A percentile compares a stretch with the other conserved stretches of the same genome.
phyloP scores from a whole-genome alignment of 2,329 filamentous ascomycete species.

The Didymella pinodella region DNA sequence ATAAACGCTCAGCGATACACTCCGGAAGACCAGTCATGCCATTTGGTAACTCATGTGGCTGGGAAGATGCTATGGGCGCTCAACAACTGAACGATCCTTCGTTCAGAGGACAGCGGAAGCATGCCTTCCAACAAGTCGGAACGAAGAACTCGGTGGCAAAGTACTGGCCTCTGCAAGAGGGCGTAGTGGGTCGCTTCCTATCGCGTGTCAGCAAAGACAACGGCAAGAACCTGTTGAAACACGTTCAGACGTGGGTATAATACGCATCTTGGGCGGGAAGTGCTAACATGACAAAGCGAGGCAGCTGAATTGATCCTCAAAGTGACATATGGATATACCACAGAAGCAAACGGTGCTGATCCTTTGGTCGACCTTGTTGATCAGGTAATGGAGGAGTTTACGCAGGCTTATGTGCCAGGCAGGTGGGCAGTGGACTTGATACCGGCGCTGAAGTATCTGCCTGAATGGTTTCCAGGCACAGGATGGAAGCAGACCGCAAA shows the following conservation, averaged over 20 bases:
- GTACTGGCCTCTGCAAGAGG: conserved; percentile 55
- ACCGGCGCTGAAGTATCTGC: conserved; percentile 53
- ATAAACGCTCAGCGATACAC: conserved; percentile 33
- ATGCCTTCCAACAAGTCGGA: conserved; percentile 57
- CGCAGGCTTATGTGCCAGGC: conserved; percentile 53
- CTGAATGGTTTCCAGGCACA: conserved; percentile 57
- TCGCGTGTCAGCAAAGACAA: conserved; percentile 54
- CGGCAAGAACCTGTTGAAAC: conserved; percentile 45
- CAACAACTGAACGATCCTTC: conserved; percentile 49
- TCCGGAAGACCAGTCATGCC: conserved; percentile 31
- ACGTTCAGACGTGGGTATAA: conserved; percentile 53
- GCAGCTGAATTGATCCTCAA: conserved; percentile 40
- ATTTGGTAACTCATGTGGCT: conserved; percentile 46
- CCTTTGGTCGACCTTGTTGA: conserved; percentile 55
- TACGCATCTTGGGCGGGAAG: background rate
- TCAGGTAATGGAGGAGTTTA: conserved; percentile 53
- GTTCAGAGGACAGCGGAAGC: conserved; percentile 54
- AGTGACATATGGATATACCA: conserved; percentile 54
- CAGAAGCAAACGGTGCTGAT: conserved; percentile 51
- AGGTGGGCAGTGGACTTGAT: conserved; percentile 58
- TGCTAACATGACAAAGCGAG: conserved; percentile 22
- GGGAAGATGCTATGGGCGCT: conserved; percentile 49
- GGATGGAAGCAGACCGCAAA: conserved; percentile 27
- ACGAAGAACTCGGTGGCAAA: conserved; percentile 51
- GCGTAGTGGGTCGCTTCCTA: conserved; percentile 56